Evolutionary conservation across 768 basidiomycete species (phyloP).

Genomic region (Cantharellus cinnabarinus): DNA sequence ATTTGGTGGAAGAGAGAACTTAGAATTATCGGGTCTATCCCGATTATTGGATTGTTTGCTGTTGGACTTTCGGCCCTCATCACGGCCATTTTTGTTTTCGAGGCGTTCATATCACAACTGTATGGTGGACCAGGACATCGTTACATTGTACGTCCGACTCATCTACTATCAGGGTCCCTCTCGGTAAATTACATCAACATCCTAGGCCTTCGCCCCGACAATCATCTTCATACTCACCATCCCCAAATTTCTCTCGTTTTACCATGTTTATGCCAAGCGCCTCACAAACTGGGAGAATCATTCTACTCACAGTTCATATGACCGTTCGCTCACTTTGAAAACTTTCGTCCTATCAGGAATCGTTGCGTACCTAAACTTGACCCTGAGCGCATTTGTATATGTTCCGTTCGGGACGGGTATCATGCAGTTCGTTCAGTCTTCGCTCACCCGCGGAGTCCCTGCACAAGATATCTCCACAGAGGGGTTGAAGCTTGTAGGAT

Average conservation of each 20-base stretch:
- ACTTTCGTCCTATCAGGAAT: conserved; percentile 76
- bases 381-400: conserved; percentile 86
- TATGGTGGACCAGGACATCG: conserved; percentile 76
- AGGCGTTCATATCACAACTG: conserved; percentile 74
- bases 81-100: conserved; percentile 66
- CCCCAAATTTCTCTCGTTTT: conserved; percentile 56
- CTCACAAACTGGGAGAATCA: conserved; percentile 90
- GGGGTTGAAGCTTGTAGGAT: conserved; percentile 14
- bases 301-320: conserved; percentile 52
- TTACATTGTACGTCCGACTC: conserved; percentile 39
- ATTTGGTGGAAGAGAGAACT: conserved; percentile 60
- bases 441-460: conserved; percentile 9
- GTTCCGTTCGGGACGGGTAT: conserved; percentile 80
- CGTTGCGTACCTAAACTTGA: conserved; percentile 81
- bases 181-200: not conserved
- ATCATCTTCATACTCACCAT: conserved; percentile 63
- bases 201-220: conserved; percentile 61
- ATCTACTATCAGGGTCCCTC: not conserved
- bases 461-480: conserved; percentile 14
- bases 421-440: conserved; percentile 33
- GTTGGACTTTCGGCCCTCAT: conserved; percentile 46
- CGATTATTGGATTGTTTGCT: conserved; percentile 55
- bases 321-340: conserved; percentile 69
- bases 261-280: conserved; percentile 41
- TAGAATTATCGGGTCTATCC: conserved; percentile 44